phyloP scores from a whole-genome alignment of 1,284 basidiomycete species.

The Omphalotus olearius region DNA sequence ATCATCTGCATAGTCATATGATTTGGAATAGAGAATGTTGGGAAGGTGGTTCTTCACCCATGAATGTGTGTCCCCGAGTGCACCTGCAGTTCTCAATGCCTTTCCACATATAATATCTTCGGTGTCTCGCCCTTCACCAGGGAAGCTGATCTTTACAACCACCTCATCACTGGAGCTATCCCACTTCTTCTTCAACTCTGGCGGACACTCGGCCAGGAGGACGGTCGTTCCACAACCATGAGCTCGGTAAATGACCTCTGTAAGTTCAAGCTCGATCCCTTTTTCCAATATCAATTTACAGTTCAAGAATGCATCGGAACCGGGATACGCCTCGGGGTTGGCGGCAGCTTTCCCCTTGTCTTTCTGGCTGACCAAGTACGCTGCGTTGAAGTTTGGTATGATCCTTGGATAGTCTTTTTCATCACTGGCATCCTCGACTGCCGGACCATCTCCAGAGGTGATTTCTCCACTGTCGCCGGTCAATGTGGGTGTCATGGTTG shows the following conservation, averaged over 20 bases:
- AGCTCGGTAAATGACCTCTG: background rate
- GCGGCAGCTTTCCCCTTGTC: too few relatives aligned
- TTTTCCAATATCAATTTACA: too few relatives aligned
- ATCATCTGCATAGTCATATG: background rate
- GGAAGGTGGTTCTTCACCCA: constrained; percentile 13
- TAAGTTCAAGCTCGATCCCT: background rate
- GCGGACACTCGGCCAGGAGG: background rate
- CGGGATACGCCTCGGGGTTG: too few relatives aligned
- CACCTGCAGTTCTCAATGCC: background rate
- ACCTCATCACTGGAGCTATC: background rate
- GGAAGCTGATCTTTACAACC: constrained; percentile 9
- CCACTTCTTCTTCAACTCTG: too few relatives aligned
- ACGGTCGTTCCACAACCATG: constrained; percentile 4
- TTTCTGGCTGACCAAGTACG: too few relatives aligned
- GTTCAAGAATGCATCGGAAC: too few relatives aligned
- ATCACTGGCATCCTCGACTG: too few relatives aligned
- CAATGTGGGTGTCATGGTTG: too few relatives aligned
- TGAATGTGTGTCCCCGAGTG: background rate
- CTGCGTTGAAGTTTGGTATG: too few relatives aligned
- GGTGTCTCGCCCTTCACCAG: background rate
- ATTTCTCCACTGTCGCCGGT: too few relatives aligned
- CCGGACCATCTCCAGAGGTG: too few relatives aligned
- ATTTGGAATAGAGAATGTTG: background rate
- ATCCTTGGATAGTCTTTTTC: too few relatives aligned
- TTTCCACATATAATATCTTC: background rate